Evolutionary conservation across 148 eudicot genomes (phyloP).

Genomic region (Dysphania ambrosioides): DNA sequence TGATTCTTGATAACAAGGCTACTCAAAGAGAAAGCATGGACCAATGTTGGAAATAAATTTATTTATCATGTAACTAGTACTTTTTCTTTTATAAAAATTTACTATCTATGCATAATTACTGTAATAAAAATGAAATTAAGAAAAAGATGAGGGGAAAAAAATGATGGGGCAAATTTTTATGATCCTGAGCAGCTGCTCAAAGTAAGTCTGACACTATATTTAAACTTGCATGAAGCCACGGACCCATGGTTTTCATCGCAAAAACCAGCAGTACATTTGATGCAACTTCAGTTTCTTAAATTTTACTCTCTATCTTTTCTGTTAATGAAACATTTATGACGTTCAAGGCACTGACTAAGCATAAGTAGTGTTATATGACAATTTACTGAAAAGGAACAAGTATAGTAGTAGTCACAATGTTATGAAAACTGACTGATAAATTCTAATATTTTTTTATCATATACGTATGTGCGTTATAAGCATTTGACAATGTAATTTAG

Average conservation of each 20-base stretch:
- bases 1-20: not conserved
- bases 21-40: not conserved
- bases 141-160: not conserved
- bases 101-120: not conserved
- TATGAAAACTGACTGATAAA: too few species aligned
- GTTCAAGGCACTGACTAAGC: not conserved
- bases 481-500: not conserved
- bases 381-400: too few species aligned
- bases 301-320: not conserved
- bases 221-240: not conserved
- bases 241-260: conserved; percentile 7
- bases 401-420: too few species aligned
- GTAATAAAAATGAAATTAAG: not conserved
- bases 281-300: not conserved
- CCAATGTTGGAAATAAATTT: not conserved
- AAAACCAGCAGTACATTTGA: not conserved
- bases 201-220: not conserved
- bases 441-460: too few species aligned
- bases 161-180: not conserved
- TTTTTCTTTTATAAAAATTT: too few species aligned
- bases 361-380: too few species aligned
- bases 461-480: not conserved
- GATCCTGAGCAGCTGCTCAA: not conserved
- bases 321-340: not conserved
- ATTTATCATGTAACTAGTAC: too few species aligned